phyloP scores from a whole-genome alignment of 2,329 filamentous ascomycete genomes.

The Phyllosticta citribraziliensis region DNA sequence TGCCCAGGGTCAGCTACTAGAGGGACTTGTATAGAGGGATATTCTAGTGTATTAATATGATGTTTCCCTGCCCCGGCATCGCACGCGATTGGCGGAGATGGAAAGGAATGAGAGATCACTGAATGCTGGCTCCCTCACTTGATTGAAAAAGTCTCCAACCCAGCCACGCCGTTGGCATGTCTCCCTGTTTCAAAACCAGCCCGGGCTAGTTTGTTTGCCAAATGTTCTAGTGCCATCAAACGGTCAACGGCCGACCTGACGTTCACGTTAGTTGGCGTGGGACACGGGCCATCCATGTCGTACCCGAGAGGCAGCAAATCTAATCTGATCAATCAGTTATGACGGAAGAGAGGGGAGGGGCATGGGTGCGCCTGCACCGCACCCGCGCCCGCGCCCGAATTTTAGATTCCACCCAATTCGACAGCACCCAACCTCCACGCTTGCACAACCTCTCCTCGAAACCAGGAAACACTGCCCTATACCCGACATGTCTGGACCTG shows the following conservation, averaged over 20 bases:
- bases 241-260: not conserved
- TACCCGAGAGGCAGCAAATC: not conserved
- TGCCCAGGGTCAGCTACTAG: not conserved
- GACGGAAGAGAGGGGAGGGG: not conserved
- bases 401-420: not conserved
- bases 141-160: not conserved
- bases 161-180: not conserved
- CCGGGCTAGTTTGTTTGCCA: not conserved
- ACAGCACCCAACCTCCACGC: not conserved
- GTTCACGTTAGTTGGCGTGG: not conserved
- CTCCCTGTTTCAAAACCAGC: not conserved
- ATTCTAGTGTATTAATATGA: not conserved
- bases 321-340: not conserved
- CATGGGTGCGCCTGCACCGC: too few species aligned
- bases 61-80: not conserved
- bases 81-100: not conserved
- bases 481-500: slow-evolving; percentile 2
- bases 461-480: not conserved
- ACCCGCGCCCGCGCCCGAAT: not conserved
- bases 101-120: not conserved
- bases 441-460: not conserved
- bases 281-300: not conserved
- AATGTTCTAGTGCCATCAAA: not conserved
- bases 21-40: not conserved
- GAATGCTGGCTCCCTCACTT: not conserved